Evolutionary conservation across 2,329 filamentous ascomycete genomes (phyloP), one percentile per base, ranked within the genome.

Genomic region (Corinectria fuckeliana): DNA sequence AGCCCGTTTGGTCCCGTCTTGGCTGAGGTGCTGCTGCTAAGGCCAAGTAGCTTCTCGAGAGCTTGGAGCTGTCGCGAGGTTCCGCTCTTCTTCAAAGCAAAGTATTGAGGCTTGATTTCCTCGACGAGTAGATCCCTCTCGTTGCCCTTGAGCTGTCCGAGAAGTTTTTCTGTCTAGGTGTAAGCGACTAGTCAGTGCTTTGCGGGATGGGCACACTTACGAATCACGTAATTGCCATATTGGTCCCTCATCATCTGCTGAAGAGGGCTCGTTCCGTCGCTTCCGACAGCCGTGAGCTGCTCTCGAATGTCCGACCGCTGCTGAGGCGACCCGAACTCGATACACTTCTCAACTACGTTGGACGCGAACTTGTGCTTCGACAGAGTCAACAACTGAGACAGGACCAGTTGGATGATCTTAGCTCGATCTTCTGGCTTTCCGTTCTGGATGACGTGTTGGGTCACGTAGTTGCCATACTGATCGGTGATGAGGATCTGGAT

Each of bases 301-400:
- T 81, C 79, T 52, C 91, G 85, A 58, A 97, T 92, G 28, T 83
- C 82, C 30, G 81, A 83, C 50, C 90, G 88, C 72, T 96, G 90
- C 50, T 88, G 81, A 18, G 85, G 79, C 0, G 86, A 86, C 18
- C 91, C 92, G 66, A 83, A 85, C 55, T 90, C 82, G 60, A 98
- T 89, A 72, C 93, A 96, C 76, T 92, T 94, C 77, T 99, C 95
- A 1, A 99, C 94, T 3, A 99, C 94, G 69, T 99, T 98, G 71
- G 93, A 97, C 1, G 95, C 94, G 71, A 92, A 96, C 74, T 99
- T 99, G 80, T 98, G 92, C 80, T 93, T 97, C 23, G 93, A 97
- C 68, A 92, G 88, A 1, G 80, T 78, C 36, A 97, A 77, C 2
- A 97, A 80, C 57, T 92, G 86, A 11, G 82, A 81, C 64, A 89